Evolutionary conservation across 257 asterid genomes (phyloP).

Genomic region (Petrea volubilis): DNA sequence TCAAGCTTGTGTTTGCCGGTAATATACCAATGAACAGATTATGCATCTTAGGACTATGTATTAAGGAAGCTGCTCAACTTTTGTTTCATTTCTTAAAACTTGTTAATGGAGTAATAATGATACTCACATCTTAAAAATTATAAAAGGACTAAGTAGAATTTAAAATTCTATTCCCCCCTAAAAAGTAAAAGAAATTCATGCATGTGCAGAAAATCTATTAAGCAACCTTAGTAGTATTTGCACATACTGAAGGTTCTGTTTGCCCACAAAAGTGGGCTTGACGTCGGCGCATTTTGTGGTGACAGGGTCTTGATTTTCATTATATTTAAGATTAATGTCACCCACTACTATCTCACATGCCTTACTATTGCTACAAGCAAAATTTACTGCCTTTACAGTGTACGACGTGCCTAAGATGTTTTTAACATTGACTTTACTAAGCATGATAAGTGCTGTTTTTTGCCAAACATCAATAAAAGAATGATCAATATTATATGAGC

Average conservation of each 20-base stretch:
- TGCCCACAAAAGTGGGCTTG: constrained; percentile 40
- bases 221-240: not conserved
- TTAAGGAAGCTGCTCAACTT: not conserved
- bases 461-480: not conserved
- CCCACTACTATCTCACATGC: constrained; percentile 52
- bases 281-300: constrained; percentile 42
- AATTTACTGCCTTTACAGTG: constrained; percentile 17
- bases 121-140: not conserved
- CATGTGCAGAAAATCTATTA: not conserved
- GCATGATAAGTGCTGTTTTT: constrained; percentile 29
- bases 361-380: constrained; percentile 41
- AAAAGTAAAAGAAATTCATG: not conserved
- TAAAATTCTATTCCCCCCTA: not conserved
- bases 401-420: constrained; percentile 44
- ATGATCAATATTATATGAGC: not conserved
- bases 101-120: no score
- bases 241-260: constrained; percentile 31
- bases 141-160: no score
- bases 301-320: constrained; percentile 29
- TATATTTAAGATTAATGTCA: constrained; percentile 39
- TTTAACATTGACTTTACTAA: constrained; percentile 20
- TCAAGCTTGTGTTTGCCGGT: no score
- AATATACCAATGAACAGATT: no score
- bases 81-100: not conserved
- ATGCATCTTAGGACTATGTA: not conserved